These are phyloP conservation scores for Trichosporon sp. DNA, from an alignment of 1,284 basidiomycete genomes.

Conservation along the genomic window DNA sequence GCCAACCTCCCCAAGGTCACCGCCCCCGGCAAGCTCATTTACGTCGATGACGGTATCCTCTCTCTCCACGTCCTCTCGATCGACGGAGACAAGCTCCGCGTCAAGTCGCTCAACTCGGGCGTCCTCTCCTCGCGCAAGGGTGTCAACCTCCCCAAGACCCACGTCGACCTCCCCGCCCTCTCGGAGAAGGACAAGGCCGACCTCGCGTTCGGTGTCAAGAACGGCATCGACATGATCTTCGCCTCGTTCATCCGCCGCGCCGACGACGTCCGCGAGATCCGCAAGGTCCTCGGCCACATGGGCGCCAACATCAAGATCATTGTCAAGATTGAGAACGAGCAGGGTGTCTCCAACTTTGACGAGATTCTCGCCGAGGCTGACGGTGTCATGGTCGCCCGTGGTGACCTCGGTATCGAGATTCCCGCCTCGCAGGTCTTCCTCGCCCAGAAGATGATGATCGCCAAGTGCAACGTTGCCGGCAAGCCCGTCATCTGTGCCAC, in stretches of 20 bases:
- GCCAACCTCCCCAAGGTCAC: constrained; percentile 92
- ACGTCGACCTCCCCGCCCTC: constrained; percentile 94
- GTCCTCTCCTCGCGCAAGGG: constrained; percentile 94
- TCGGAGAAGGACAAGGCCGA: constrained; percentile 98
- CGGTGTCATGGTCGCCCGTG: constrained; percentile 98
- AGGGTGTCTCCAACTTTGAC: constrained; percentile 95
- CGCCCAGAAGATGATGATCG: constrained; percentile 99
- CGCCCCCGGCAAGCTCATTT: constrained; percentile 89
- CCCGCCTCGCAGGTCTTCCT: constrained; percentile 96
- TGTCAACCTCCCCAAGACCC: constrained; percentile 97
- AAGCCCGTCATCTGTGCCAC: constrained; percentile 99
- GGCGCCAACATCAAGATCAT: constrained; percentile 95
- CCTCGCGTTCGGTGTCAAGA: constrained; percentile 90
- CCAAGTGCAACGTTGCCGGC: constrained; percentile 92
- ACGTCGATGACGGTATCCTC: constrained; percentile 93
- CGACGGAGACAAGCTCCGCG: constrained; percentile 70
- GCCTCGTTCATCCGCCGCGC: constrained; percentile 94
- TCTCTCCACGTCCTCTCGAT: constrained; percentile 87
- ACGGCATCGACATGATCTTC: constrained; percentile 97
- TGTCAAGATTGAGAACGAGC: constrained; percentile 97
- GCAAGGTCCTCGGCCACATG: constrained; percentile 80
- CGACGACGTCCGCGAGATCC: constrained; percentile 86
- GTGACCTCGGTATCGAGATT: constrained; percentile 96
- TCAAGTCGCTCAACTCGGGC: constrained; percentile 90
- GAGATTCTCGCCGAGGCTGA: constrained; percentile 89